Evolutionary conservation across 2,329 filamentous ascomycete genomes (phyloP).

Genomic region (Camptophora hylomeconis): DNA sequence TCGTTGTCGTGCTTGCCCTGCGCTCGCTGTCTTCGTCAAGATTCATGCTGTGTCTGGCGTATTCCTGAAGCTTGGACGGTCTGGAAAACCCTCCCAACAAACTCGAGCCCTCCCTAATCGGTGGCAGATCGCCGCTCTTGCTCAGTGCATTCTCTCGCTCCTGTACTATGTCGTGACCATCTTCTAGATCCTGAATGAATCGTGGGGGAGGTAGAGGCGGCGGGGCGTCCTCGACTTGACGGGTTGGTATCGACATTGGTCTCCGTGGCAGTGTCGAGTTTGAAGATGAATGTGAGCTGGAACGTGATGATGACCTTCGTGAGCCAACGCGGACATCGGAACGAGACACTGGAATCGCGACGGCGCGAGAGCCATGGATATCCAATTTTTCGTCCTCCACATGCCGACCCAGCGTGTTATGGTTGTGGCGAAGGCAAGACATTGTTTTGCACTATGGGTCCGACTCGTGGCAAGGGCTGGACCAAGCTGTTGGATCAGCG

Average conservation of each 20-base stretch:
- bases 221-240: conserved; percentile 36
- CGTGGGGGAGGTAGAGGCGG: conserved; percentile 53
- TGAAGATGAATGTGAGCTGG: conserved; percentile 27
- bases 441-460: too few species aligned
- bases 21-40: conserved; percentile 21
- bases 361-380: conserved; percentile 8
- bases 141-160: conserved; percentile 40
- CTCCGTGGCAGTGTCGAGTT: conserved; percentile 25
- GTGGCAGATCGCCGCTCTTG: conserved; percentile 28
- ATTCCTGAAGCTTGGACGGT: too few species aligned
- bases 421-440: too few species aligned
- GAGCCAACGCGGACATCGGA: conserved; percentile 7
- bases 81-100: conserved; percentile 32
- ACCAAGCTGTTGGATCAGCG: too few species aligned
- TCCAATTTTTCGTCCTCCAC: conserved; percentile 13
- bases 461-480: too few species aligned
- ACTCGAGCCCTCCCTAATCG: conserved; percentile 37
- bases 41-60: conserved; percentile 20
- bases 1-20: conserved; percentile 22
- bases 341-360: conserved; percentile 9
- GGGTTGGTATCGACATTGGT: conserved; percentile 50
- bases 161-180: conserved; percentile 47
- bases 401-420: too few species aligned
- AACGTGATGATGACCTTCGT: conserved; percentile 21
- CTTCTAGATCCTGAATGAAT: conserved; percentile 41